phyloP scores from a whole-genome alignment of 164 flowering plant species.

The Hamamelis virginiana region DNA sequence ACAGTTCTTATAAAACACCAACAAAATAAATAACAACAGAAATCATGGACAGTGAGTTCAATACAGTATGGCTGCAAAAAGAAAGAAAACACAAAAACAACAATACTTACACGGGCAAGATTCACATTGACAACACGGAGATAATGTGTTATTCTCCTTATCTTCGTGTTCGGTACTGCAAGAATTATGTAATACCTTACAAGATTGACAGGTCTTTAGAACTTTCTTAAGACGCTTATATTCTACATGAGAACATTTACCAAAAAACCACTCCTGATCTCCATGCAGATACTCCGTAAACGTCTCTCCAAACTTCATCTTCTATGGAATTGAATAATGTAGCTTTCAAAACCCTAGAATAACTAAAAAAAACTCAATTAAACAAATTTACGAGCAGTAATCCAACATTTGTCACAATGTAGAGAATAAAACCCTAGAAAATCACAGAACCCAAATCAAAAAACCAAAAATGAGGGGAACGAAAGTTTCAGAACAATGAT shows the following conservation, averaged over 20 bases:
- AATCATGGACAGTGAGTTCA: too few relatives aligned
- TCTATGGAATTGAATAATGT: neutral
- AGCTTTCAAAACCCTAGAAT: neutral
- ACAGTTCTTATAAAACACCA: too few relatives aligned
- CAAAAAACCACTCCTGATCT: constrained; percentile 53
- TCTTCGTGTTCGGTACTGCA: constrained; percentile 7
- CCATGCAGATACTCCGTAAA: constrained; percentile 61
- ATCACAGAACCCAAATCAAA: neutral
- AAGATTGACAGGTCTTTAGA: constrained; percentile 58
- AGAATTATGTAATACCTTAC: constrained; percentile 29
- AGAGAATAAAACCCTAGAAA: neutral
- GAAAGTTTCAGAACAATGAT: neutral
- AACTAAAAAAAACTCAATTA: neutral
- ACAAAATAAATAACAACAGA: too few relatives aligned
- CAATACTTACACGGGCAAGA: constrained; percentile 52
- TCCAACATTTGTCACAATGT: neutral
- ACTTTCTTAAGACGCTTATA: constrained; percentile 81
- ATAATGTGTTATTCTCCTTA: constrained; percentile 11
- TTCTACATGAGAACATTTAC: constrained; percentile 61
- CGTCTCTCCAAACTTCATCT: constrained; percentile 82
- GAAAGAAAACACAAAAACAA: neutral
- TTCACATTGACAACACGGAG: constrained; percentile 35
- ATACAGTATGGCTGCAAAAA: neutral
- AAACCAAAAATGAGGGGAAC: neutral
- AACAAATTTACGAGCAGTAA: neutral